Evolutionary conservation across 202 grass and related monocot genomes (phyloP), one percentile per base, ranked within the genome.

Genomic region (Eragrostis tef): DNA sequence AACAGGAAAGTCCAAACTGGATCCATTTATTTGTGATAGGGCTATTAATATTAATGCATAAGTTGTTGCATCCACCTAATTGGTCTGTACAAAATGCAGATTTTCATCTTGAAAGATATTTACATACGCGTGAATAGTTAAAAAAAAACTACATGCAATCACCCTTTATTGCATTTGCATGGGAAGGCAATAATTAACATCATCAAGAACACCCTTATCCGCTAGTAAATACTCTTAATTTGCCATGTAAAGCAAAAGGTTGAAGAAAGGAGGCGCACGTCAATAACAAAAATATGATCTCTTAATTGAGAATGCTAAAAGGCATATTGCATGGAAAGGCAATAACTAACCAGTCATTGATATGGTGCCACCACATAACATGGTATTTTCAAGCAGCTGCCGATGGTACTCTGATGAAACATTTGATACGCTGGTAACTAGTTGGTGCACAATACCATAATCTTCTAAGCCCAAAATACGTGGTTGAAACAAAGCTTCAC

Each of bases 401-500:
- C 86, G 87, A 79, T 96, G 96, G 87, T 99, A 91, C 83, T 96
- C 93, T 11, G 93, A 87, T 79, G 96, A 86, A 48, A 99, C 93
- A 22, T 90, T 96, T 68, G 93, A 96, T 67, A 99, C 88, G 54
- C 90, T 86, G 19, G 81, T 89, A 81, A 99, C 75, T 70, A 99
- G 63, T 86, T 96, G 93, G 42, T 96, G 93, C 74, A 99, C 96
- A 54, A 96, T 89, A 25, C 93, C 90, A 90, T 93, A 99, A 89
- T 99, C 91, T 88, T 99, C 93, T 25, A 99, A 81, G 1, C 96
- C 90, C 70, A 99, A 90, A 73, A 93, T 93, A 24, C 67, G 79
- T 85, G 96, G 93, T 88, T 96, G 89, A 85, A 96, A 99, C 60
- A 99, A 87, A 85, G 96, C 96, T 91, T 99, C 96, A 42, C 96